These are phyloP conservation scores for Chalciporus chontae DNA, from an alignment of 768 basidiomycete genomes.

Conservation along the genomic window DNA sequence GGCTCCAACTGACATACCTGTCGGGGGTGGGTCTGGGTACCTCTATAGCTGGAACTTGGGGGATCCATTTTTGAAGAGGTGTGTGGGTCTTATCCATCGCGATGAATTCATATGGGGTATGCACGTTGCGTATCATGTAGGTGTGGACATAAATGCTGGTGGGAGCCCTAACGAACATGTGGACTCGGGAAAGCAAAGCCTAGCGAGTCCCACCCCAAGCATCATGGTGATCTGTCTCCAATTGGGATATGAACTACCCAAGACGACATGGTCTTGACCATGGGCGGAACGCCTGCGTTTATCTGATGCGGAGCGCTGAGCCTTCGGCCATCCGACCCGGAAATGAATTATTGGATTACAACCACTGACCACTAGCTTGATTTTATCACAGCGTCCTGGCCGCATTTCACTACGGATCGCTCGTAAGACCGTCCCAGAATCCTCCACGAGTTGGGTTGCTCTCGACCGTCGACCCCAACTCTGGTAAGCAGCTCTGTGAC, in stretches of 20 bases:
- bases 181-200: no score
- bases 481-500: slow-evolving; percentile 35
- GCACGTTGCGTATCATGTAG: neutral
- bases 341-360: slow-evolving; percentile 1
- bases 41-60: slow-evolving; percentile 78
- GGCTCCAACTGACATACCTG: slow-evolving; percentile 61
- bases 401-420: slow-evolving; percentile 70
- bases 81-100: slow-evolving; percentile 19
- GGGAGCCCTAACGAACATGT: neutral
- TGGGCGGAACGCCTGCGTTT: neutral
- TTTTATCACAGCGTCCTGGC: slow-evolving; percentile 50
- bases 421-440: slow-evolving; percentile 63
- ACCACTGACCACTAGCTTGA: neutral
- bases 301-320: slow-evolving; percentile 14
- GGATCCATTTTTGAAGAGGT: slow-evolving; percentile 75
- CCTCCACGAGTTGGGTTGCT: slow-evolving; percentile 67
- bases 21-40: slow-evolving; percentile 46
- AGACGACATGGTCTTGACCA: neutral
- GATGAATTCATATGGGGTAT: neutral
- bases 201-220: neutral
- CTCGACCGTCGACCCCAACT: slow-evolving; percentile 64
- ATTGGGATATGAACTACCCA: slow-evolving; percentile 5
- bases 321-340: slow-evolving; percentile 9
- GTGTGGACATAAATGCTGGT: slow-evolving; percentile 9
- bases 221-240: neutral